Base-by-base conservation (phyloP, 306 rosid species). In the Coriaria nepalensis region DNA sequence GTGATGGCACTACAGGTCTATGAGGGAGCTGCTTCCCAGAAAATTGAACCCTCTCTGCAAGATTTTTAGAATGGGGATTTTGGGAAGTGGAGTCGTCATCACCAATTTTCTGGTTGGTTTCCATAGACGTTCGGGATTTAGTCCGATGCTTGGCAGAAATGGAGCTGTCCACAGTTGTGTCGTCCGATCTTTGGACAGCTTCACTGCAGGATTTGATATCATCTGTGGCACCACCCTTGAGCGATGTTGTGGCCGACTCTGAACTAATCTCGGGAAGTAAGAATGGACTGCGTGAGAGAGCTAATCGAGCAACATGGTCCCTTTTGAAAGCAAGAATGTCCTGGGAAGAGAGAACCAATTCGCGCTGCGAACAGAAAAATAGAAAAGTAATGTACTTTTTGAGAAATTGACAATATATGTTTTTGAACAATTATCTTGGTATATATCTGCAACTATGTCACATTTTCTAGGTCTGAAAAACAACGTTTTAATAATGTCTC, bases 181-280 rank as follows among this genome's bases (percentile, higher is more conserved):
- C 99, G 72, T 85, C 96, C 11, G 96, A 92, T 75, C 94, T 73
- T 73, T 92, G 94, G 54, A 82, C 37, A 45, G 94, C 84, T 54
- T 90, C 93, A 46, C 79, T 81, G 75, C 90, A 79, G 39, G 95
- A 84, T 70, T 74, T 77, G 67, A 79, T 73, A 52, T 71, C 96
- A 44, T 85, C 98, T 12, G 86, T 74, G 45, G 75, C 75, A 35
- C 79, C 75, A 35, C 79, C 98, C 60, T 75, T 92, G 29, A 92
- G 79, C 50, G 99, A 92, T 36, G 99, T 92, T 35, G 98, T 86
- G 53, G 95, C 99, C 42, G 99, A 92, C 72, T 86, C 99, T 5
- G 94, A 85, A 64, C 99, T 92, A 59, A 77, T 92, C 54, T 82
- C 93, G 6, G 87, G 93, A 63, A 60, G 81, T 56, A 66, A 38